Evolutionary conservation across 1,284 basidiomycete genomes (phyloP).

Genomic region (Psilocybe mexicana): DNA sequence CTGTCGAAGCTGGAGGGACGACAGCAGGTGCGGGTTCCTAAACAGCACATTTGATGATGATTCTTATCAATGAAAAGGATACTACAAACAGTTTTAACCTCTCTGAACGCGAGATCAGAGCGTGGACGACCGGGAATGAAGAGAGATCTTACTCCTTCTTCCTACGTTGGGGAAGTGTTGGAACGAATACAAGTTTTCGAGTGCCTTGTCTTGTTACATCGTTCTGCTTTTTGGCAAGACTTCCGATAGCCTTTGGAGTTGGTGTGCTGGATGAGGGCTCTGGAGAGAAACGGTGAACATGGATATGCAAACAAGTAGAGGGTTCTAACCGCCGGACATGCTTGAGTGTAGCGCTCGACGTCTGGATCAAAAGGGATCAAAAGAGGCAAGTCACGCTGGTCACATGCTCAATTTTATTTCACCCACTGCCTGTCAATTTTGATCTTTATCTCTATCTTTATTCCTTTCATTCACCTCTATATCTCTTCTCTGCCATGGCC

Average conservation of each 20-base stretch:
- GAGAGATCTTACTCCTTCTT: conserved; percentile 71
- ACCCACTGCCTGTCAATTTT: neutral
- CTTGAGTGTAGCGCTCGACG: conserved; percentile 20
- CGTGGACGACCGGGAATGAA: neutral
- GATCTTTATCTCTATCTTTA: conserved; percentile 13
- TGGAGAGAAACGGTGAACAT: conserved; percentile 17
- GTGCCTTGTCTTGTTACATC: conserved; percentile 73
- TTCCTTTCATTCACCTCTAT: conserved; percentile 12
- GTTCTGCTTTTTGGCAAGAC: conserved; percentile 67
- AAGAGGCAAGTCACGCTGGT: conserved; percentile 12
- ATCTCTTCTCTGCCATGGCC: conserved; percentile 31
- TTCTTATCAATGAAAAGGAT: neutral
- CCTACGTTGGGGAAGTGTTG: conserved; percentile 66
- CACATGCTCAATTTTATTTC: conserved; percentile 6
- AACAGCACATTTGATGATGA: conserved; percentile 21
- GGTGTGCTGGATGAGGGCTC: conserved; percentile 24
- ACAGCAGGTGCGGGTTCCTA: conserved; percentile 53
- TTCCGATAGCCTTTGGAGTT: conserved; percentile 65
- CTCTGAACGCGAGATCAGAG: conserved; percentile 28
- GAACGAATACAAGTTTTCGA: conserved; percentile 78
- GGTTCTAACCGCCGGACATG: conserved; percentile 20
- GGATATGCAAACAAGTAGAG: conserved; percentile 8
- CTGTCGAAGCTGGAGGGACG: conserved; percentile 30
- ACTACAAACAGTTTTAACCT: conserved; percentile 43
- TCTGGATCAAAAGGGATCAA: conserved; percentile 12